Evolutionary conservation across 2,329 filamentous ascomycete genomes (phyloP), one percentile per base, ranked within the genome.

Genomic region (Albifimbria verrucaria): DNA sequence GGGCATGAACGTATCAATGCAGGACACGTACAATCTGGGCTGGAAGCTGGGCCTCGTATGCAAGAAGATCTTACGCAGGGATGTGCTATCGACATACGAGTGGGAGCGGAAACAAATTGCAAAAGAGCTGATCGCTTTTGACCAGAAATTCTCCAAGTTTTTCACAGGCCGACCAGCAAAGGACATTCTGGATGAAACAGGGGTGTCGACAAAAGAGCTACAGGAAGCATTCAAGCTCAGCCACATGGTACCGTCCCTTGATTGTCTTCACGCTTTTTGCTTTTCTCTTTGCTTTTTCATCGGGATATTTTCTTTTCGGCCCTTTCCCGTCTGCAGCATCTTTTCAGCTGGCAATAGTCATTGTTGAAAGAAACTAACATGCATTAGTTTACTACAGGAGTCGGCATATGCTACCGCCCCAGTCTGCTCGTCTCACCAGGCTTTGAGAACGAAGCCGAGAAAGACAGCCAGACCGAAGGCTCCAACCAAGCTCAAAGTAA

Each of bases 1-100:
- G 62, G 86, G 87, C 12, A 89, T 89, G 85, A 90, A 90, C 59
- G 81, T 88, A 2, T 81, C 77, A 25, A 87, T 90, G 81, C 85
- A 88, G 59, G 87, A 90, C 64, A 68, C 62, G 2, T 65, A 60
- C 63, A 83, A 83, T 50, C 74, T 83, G 0, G 80, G 78, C 0
- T 84, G 80, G 80, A 83, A 84, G 63, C 61, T 84, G 1, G 78
- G 74, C 0, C 62, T 70, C 1, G 77, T 77, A 0, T 62, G 70
- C 22, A 77, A 77, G 51, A 47, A 0, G 20, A 50, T 1, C 43
- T 44, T 0, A 50, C 26, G 79, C 79, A 2, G 57, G 28, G 23
- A 39, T 12, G 25, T 83, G 1, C 67, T 85, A 0, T 58, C 70
- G 2, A 81, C 77, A 0, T 84, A 84, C 53, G 73, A 78, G 23